Conservation (phyloP, 148 eudicot genomes). For the Arctostaphylos glauca region DNA sequence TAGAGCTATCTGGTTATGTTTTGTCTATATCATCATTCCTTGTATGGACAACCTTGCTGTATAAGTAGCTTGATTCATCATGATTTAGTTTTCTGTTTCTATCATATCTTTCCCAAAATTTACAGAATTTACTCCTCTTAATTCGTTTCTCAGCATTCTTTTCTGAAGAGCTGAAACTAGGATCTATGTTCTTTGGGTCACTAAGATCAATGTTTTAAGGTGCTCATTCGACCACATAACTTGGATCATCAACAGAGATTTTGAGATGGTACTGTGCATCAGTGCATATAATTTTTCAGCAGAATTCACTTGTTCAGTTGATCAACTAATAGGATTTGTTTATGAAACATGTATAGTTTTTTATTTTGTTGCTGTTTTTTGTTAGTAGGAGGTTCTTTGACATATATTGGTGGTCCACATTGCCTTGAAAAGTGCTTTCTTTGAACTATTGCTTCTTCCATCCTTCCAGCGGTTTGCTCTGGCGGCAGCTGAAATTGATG, state of each 20-base stretch:
- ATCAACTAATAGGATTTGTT: neutral
- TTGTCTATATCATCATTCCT: neutral
- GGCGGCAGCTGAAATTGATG: constrained; percentile 54
- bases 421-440: neutral
- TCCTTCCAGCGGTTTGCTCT: constrained; percentile 58
- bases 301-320: neutral
- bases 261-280: neutral
- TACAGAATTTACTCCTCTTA: neutral
- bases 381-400: neutral
- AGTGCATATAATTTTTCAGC: no score
- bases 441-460: neutral
- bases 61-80: neutral
- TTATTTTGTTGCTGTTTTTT: neutral
- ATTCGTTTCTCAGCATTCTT: neutral
- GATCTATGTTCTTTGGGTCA: neutral
- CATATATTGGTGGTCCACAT: neutral
- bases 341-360: neutral
- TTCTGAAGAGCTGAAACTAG: neutral
- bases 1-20: neutral
- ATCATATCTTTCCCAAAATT: neutral
- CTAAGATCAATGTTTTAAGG: neutral
- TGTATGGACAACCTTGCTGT: neutral
- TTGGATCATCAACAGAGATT: neutral
- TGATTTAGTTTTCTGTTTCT: neutral
- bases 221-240: neutral